Evolutionary conservation across 2,329 filamentous ascomycete species (phyloP), one percentile per base, ranked within the genome.

Genomic region (Endocalyx cinctus): DNA sequence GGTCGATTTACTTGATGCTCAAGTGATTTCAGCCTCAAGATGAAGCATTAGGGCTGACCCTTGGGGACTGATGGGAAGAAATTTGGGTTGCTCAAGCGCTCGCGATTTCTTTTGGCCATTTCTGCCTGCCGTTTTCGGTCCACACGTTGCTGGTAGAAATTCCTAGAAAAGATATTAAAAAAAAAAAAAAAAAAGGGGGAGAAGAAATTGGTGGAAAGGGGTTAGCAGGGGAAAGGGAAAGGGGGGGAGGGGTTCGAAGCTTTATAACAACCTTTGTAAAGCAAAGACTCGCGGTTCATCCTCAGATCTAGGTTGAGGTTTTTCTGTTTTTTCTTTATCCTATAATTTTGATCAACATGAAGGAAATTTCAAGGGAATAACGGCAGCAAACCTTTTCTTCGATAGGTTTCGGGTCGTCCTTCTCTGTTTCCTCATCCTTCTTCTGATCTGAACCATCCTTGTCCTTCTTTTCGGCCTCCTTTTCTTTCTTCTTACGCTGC

Each of bases 61-160:
- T 77, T 84, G 3, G 90, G 90, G 1, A 92, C 87, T 26, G 85
- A 84, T 2, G 92, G 92, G 52, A 97, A 97, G 38, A 84, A 77
- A 17, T 72, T 76, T 2, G 87, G 85, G 52, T 88, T 83, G 42
- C 77, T 82, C 39, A 94, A 60, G 27, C 87, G 77, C 57, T 96
- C 87, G 27, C 82, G 78, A 52, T 90, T 92, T 33, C 84, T 72
- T 60, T 81, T 94, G 10, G 87, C 84, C 34, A 81, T 70, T 53
- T 92, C 86, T n/a, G 76, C 74, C 57, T 85, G 84, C 27, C 81
- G 75, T 53, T 88, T 82, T 54, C 83, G 84, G 55, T 87, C 79
- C 31, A 95, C 57, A 12, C 92, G 79, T 65, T 88, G 86, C 48
- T 90, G 83, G 55, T 87, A 94, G 60, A 98, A 95, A 17, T 79